Conservation (phyloP, 192 early-diverging fungal species). For the Dissophora globulifera region DNA sequence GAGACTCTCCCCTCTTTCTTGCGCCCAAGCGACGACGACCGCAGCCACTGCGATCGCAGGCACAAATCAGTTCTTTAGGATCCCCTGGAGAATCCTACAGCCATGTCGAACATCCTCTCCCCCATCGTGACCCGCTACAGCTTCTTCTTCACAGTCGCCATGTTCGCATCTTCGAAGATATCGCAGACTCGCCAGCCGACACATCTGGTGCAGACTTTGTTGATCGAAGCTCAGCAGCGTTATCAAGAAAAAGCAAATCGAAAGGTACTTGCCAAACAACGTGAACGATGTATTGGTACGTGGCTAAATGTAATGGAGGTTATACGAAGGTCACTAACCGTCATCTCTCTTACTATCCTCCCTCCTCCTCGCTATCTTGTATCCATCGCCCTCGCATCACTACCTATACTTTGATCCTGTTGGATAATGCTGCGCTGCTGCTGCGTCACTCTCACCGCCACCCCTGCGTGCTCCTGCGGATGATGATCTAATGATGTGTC, state of each 20-base stretch:
- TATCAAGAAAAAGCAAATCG: conserved; percentile 17
- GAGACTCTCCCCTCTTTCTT: too few relatives aligned
- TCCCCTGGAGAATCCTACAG: not conserved
- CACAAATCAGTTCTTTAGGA: not conserved
- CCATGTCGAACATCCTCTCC: conserved; percentile 36
- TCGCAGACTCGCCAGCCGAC: conserved; percentile 32
- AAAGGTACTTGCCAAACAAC: conserved; percentile 19
- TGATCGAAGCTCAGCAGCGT: conserved; percentile 21
- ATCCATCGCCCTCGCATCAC: not conserved
- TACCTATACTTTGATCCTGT: too few relatives aligned
- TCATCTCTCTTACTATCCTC: not conserved
- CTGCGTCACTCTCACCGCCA: not conserved
- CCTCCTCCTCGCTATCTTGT: not conserved
- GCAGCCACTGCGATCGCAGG: not conserved
- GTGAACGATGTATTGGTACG: too few relatives aligned
- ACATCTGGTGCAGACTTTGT: conserved; percentile 26
- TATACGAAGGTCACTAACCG: too few relatives aligned
- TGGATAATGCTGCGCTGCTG: not conserved
- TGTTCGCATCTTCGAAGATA: conserved; percentile 31
- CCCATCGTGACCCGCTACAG: conserved; percentile 43
- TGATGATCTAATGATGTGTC: too few relatives aligned
- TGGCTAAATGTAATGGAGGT: too few relatives aligned
- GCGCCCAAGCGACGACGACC: not conserved
- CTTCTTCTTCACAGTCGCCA: conserved; percentile 45
- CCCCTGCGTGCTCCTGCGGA: not conserved